These are phyloP conservation scores for Raphanus sativus DNA, from an alignment of 345 rosid species.

Conservation along the genomic window DNA sequence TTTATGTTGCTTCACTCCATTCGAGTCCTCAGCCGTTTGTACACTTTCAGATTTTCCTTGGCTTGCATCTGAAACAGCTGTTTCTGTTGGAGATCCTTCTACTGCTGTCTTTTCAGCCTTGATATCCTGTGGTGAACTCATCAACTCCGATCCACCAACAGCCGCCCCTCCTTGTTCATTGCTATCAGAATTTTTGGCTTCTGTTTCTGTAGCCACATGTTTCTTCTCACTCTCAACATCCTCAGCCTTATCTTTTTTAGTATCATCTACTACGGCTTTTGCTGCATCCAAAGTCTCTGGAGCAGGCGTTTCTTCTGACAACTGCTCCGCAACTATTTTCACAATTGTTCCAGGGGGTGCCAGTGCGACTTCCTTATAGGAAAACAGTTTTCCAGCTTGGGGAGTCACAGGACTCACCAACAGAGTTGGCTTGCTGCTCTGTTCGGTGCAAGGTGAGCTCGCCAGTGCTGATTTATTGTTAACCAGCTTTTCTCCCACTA, in stretches of 20 bases:
- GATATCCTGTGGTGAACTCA: constrained; percentile 32
- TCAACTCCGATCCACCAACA: constrained; percentile 26
- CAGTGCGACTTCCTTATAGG: constrained; percentile 97
- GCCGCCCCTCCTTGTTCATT: constrained; percentile 38
- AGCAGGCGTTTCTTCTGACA: constrained; percentile 50
- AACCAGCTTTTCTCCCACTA: constrained; percentile 48
- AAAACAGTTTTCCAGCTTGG: constrained; percentile 84
- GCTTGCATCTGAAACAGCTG: constrained; percentile 26
- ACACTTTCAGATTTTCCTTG: constrained; percentile 38
- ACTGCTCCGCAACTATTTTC: constrained; percentile 78
- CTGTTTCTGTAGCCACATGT: constrained; percentile 33
- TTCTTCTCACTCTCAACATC: constrained; percentile 39
- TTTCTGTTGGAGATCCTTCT: constrained; percentile 37
- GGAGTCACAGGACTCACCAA: constrained; percentile 52
- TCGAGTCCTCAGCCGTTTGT: constrained; percentile 31
- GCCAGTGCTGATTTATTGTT: constrained; percentile 53
- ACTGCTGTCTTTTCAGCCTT: constrained; percentile 30
- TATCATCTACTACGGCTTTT: constrained; percentile 26
- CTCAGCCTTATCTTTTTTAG: constrained; percentile 39
- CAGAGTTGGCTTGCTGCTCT: constrained; percentile 53
- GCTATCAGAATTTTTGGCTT: constrained; percentile 28
- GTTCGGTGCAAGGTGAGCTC: constrained; percentile 55
- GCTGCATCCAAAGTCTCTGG: constrained; percentile 33
- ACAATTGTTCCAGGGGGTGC: constrained; percentile 97
- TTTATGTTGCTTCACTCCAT: constrained; percentile 35